These are phyloP conservation scores for Teunomyces panamensis DNA, from an alignment of 805 yeast species.

Conservation along the genomic window DNA sequence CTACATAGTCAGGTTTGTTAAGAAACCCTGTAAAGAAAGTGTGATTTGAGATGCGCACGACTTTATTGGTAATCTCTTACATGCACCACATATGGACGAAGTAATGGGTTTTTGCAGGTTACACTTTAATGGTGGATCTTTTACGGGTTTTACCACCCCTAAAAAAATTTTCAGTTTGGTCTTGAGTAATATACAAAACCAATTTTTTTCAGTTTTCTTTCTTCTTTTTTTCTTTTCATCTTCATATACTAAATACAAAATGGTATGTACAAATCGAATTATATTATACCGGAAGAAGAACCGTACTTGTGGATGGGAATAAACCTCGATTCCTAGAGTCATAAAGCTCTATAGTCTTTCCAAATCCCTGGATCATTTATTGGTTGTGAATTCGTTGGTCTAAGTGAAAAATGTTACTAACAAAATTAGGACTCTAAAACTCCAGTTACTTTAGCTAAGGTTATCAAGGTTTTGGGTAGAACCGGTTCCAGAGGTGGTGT, in stretches of 20 bases:
- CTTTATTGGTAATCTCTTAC: not conserved
- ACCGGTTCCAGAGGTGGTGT: slow-evolving; percentile 99
- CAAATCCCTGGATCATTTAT: too few relatives aligned
- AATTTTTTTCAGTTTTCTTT: not conserved
- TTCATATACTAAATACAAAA: slow-evolving; percentile 14
- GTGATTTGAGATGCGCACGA: not conserved
- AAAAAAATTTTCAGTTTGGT: slow-evolving; percentile 3
- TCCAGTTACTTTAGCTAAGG: slow-evolving; percentile 99
- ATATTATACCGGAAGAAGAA: not conserved
- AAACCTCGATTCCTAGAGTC: too few relatives aligned
- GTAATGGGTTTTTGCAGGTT: not conserved
- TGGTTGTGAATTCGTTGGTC: too few relatives aligned
- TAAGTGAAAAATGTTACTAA: slow-evolving; percentile 1
- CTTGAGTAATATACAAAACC: slow-evolving; percentile 3
- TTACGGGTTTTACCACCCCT: slow-evolving; percentile 6
- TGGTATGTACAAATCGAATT: slow-evolving; percentile 18
- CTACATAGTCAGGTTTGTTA: too few relatives aligned
- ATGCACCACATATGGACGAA: not conserved
- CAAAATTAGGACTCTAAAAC: slow-evolving; percentile 55
- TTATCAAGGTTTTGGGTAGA: slow-evolving; percentile 98
- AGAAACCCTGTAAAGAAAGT: not conserved
- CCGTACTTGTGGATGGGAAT: too few relatives aligned
- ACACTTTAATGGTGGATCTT: not conserved
- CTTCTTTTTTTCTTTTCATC: slow-evolving; percentile 11
- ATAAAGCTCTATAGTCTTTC: too few relatives aligned